Conservation (phyloP, 768 basidiomycete species). For the Albatrellus ellisii region DNA sequence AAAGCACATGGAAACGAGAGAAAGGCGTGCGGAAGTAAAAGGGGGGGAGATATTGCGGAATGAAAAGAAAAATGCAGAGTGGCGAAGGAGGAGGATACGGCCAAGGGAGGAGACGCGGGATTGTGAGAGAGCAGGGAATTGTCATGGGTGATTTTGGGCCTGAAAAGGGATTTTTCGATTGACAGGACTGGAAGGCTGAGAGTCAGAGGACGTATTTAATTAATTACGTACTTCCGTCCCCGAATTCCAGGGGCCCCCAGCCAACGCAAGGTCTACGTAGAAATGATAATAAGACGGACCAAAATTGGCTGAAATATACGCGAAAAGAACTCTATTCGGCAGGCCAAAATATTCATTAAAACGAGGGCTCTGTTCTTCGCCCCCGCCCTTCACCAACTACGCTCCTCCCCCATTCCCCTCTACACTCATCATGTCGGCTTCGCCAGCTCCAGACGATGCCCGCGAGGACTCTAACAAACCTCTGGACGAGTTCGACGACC, state of each 20-base stretch:
- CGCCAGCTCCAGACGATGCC: slow-evolving; percentile 40
- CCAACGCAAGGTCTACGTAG: slow-evolving; percentile 12
- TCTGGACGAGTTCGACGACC: slow-evolving; percentile 46
- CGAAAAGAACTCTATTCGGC: slow-evolving; percentile 52
- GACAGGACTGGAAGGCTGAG: slow-evolving; percentile 7
- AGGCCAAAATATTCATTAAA: slow-evolving; percentile 40
- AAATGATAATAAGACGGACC: slow-evolving; percentile 23
- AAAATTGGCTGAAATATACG: slow-evolving; percentile 37
- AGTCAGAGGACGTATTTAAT: slow-evolving; percentile 11
- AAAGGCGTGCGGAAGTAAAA: not conserved
- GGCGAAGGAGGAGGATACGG: not conserved
- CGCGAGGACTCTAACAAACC: slow-evolving; percentile 33
- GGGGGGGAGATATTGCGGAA: slow-evolving; percentile 12
- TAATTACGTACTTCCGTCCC: slow-evolving; percentile 14
- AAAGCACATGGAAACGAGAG: slow-evolving; percentile 9
- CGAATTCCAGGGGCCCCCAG: slow-evolving; percentile 15
- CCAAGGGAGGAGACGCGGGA: not conserved
- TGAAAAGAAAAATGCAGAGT: no score
- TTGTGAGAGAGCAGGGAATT: not conserved
- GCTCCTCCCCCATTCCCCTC: slow-evolving; percentile 19
- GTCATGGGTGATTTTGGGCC: slow-evolving; percentile 4
- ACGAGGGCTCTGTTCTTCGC: slow-evolving; percentile 36
- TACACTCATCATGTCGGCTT: slow-evolving; percentile 42
- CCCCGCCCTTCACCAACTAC: slow-evolving; percentile 27
- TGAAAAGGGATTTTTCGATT: slow-evolving; percentile 15